Base-by-base conservation (phyloP, 352 stramenopile genomes). In the Phytophthora quininea region DNA sequence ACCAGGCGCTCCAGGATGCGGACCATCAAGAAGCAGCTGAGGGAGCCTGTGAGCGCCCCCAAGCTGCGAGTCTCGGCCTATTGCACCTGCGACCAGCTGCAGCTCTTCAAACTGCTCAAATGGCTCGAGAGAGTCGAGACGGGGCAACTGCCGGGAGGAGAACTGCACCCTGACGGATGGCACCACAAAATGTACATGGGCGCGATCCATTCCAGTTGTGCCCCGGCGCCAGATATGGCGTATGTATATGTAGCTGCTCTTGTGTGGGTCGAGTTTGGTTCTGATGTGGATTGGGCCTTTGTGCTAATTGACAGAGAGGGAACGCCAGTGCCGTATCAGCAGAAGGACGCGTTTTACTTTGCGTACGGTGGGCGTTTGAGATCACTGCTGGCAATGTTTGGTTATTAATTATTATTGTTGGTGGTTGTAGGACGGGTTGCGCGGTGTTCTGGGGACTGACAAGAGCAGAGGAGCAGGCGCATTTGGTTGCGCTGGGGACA, bases 401-500 rank as follows among this genome's bases (percentile, higher is more conserved):
- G 29, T 11, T 30, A 40, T 35, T 14, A 24, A 15, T 35, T 24
- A 19, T 9, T 58, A 29, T 15, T 52, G 35, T 10, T 59, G 31
- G 31, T 37, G 29, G 42, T 12, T 72, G 32, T 47, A 92, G 82
- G 8, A 93, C 84, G 52, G 91, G 92, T 14, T 97, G 89, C 67
- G 84, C 86, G 6, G 92, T 98, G 3, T 96, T 97, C 54, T 98
- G 92, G 92, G 92, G 92, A 3, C 81, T 96, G 30, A 88, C 80
- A 11, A 74, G 78, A n/a, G 79, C 80, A 2, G 89, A 97, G 33
- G 89, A 97, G 63, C 78, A 96, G 62, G 76, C 75, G 3, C 80
- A 97, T 64, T 48, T 96, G 42, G 69, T 79, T 7, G 77, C 87
- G 32, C 61, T 96, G 8, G 62, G 37, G 9, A 65, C 74, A 14